Percentiles rank a stretch among this genome's conserved stretches.
Conservation (phyloP, 2,329 filamentous ascomycete genomes). For the Stachybotrys chartarum region DNA sequence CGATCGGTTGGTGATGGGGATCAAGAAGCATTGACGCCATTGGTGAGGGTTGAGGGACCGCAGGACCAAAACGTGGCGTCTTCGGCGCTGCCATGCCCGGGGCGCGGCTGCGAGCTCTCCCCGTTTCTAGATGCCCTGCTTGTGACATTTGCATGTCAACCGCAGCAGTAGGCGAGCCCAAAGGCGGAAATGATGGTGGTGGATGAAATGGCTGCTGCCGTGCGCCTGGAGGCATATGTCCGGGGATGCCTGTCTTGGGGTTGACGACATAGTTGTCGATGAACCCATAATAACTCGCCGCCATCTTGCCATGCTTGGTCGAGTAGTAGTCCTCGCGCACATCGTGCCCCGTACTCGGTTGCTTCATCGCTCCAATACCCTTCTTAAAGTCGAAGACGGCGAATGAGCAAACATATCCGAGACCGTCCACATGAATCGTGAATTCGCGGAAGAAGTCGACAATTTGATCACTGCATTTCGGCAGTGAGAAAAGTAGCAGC, state of each 20-base stretch:
- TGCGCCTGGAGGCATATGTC: conserved; percentile 48
- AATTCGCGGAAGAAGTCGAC: conserved; percentile 98
- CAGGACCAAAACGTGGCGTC: conserved; percentile 25
- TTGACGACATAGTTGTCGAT: conserved; percentile 84
- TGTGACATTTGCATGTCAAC: conserved; percentile 48
- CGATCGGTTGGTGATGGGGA: conserved; percentile 64
- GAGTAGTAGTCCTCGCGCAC: conserved; percentile 88
- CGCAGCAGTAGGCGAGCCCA: conserved; percentile 54
- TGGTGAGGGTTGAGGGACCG: conserved; percentile 49
- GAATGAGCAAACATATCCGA: conserved; percentile 95
- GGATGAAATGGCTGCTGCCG: conserved; percentile 57
- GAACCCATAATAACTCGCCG: conserved; percentile 94
- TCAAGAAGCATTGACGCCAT: conserved; percentile 70
- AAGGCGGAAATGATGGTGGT: conserved; percentile 66
- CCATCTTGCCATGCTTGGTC: conserved; percentile 95
- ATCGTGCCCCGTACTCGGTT: conserved; percentile 41
- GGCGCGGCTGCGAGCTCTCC: conserved; percentile 35
- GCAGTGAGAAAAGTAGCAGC: conserved; percentile 78
- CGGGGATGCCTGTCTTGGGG: conserved; percentile 58
- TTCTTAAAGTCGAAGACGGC: conserved; percentile 97
- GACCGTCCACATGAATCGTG: conserved; percentile 90
- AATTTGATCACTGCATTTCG: conserved; percentile 83
- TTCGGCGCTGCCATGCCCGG: conserved; percentile 15
- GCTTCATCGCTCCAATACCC: conserved; percentile 43
- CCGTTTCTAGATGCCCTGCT: conserved; percentile 31